Conservation (phyloP, 2,329 filamentous ascomycete genomes). For the Talaromyces sp. region DNA sequence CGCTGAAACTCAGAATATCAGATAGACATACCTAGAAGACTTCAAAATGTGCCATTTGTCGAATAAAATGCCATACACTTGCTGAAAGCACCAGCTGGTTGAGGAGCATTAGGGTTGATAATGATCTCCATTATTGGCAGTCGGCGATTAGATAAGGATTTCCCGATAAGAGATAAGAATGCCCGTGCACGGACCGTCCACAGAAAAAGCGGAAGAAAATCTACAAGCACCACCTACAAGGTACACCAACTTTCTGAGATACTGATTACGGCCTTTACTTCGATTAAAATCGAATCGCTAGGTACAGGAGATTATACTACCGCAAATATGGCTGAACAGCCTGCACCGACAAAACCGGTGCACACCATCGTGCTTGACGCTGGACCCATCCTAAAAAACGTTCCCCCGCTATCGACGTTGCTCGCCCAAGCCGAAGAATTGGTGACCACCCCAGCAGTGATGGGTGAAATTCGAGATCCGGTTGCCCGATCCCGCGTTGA, state of each 20-base stretch:
- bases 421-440: slow-evolving; percentile 72
- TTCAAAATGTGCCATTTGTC: background rate
- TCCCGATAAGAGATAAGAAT: slow-evolving; percentile 11
- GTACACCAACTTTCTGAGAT: background rate
- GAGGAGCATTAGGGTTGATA: slow-evolving; percentile 10
- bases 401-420: slow-evolving; percentile 78
- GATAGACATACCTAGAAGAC: background rate
- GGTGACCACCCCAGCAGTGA: slow-evolving; percentile 78
- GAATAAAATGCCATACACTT: too few species aligned
- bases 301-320: background rate
- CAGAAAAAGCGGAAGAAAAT: slow-evolving; percentile 13
- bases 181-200: slow-evolving; percentile 34
- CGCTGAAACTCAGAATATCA: too few species aligned
- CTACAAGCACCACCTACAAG: background rate
- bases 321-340: slow-evolving; percentile 26
- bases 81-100: background rate
- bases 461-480: slow-evolving; percentile 82
- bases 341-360: slow-evolving; percentile 58
- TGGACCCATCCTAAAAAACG: slow-evolving; percentile 89
- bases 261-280: background rate
- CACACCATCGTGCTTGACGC: slow-evolving; percentile 86
- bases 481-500: slow-evolving; percentile 77
- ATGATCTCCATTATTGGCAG: background rate
- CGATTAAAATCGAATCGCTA: too few species aligned
- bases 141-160: slow-evolving; percentile 35